Base-by-base conservation (phyloP, 345 rosid species). In the Rhizophora mangle region DNA sequence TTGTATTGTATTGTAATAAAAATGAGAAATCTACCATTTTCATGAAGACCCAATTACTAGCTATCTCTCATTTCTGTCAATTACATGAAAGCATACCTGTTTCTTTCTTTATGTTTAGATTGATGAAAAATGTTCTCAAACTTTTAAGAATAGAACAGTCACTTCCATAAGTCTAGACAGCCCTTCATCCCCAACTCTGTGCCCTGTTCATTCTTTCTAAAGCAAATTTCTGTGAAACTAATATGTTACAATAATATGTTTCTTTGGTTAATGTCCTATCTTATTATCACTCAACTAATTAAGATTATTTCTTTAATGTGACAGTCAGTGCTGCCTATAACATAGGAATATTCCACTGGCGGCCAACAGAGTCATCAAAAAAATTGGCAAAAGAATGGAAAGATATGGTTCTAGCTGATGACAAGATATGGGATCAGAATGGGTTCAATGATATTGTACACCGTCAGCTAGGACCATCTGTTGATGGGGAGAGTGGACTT, bases 271-370 rank as follows among this genome's bases (percentile, higher is more conserved):
- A 11, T 60, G 37, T 64, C 3, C 60, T 65, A 32, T 56, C 3
- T 29, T 58, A 8, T 54, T 8, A 22, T 55, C 51, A 29, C n/a
- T 18, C 49, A 39, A 47, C 54, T 47, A 10, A 53, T 63, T 43
- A 57, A 27, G 22, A 58, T 78, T 26, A 27, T 79, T 67, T 72
- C 19, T 74, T 68, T 55, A 34, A 52, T 67, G 60, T 68, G 65
- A 46, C 82, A 95, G 99, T 90, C 73, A 80, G 85, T 62, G 98
- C 89, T 15, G 92, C 98, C 51, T 95, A 90, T 85, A 95, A 95
- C 72, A 88, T 95, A 63, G 99, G 99, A 76, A 92, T 90, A 67
- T 95, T 95, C 79, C 98, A 90, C 78, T 95, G 98, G 99, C 85
- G 98, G 32, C 92, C 99, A 27, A 89, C 99, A 26, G 94, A 90